Evolutionary conservation across 768 basidiomycete genomes (phyloP).

Genomic region (Leucocoprinus birnbaumii): DNA sequence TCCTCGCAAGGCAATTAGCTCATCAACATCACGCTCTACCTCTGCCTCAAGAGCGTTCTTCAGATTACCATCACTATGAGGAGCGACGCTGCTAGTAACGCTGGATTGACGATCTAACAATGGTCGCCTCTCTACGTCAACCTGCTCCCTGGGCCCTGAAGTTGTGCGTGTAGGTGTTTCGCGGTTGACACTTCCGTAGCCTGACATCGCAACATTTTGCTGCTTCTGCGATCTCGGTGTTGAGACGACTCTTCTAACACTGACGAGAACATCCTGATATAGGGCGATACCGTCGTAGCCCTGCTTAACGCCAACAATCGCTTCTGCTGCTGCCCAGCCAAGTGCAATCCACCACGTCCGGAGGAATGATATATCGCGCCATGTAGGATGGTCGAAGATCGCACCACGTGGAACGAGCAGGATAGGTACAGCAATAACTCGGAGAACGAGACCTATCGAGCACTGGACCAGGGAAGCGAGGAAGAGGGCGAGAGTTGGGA

Average conservation of each 20-base stretch:
- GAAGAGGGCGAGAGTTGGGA: conserved; percentile 48
- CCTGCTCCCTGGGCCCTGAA: not conserved
- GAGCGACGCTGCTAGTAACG: not conserved
- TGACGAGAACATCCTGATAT: conserved; percentile 68
- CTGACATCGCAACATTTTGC: not conserved
- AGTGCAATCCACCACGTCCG: conserved; percentile 78
- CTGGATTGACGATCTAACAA: conserved; percentile 20
- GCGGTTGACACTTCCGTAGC: conserved; percentile 1
- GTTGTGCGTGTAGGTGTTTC: not conserved
- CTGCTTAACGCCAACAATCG: conserved; percentile 60
- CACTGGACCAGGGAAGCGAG: conserved; percentile 53
- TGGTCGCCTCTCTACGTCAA: conserved; percentile 31
- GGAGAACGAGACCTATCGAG: conserved; percentile 46
- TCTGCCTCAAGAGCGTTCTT: conserved; percentile 26
- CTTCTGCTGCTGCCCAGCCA: conserved; percentile 73
- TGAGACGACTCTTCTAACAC: conserved; percentile 23
- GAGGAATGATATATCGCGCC: conserved; percentile 55
- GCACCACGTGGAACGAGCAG: conserved; percentile 12
- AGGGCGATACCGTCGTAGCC: conserved; percentile 66
- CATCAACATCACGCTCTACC: conserved; percentile 66
- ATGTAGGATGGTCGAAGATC: conserved; percentile 40
- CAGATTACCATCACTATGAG: not conserved
- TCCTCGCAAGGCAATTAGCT: conserved; percentile 57
- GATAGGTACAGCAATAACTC: conserved; percentile 18
- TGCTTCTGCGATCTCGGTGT: not conserved